phyloP scores from a whole-genome alignment of 1,284 basidiomycete species.

The Trichosporon coremiiforme region DNA sequence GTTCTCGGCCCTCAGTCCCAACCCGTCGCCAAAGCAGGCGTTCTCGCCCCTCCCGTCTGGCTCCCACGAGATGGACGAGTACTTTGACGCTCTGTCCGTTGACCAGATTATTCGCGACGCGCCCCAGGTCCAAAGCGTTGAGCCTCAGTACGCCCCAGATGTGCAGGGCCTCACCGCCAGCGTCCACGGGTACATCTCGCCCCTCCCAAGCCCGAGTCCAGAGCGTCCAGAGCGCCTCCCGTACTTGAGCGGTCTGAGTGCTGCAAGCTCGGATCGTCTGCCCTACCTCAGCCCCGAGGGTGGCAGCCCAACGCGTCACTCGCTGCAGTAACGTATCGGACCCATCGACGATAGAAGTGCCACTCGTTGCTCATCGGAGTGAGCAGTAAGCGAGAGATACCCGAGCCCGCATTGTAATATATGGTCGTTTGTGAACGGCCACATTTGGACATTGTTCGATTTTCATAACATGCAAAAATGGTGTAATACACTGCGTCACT shows the following conservation, averaged over 20 bases:
- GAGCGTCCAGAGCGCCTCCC: conserved; percentile 1
- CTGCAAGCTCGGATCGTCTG: neutral
- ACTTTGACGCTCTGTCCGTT: conserved; percentile 9
- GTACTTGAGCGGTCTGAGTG: neutral
- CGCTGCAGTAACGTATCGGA: neutral
- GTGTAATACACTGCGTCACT: conserved; percentile 4
- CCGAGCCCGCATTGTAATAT: conserved; percentile 6
- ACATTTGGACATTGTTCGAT: conserved; percentile 14
- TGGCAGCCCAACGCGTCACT: neutral
- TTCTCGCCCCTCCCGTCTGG: neutral
- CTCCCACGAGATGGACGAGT: neutral
- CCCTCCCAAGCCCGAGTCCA: neutral
- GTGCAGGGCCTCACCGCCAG: conserved; percentile 14
- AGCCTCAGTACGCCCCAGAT: conserved; percentile 4
- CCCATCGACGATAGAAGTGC: neutral
- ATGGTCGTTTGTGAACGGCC: neutral
- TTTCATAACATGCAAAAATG: conserved; percentile 13
- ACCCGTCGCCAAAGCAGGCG: neutral
- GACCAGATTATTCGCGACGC: conserved; percentile 9
- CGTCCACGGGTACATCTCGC: conserved; percentile 8
- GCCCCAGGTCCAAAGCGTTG: neutral
- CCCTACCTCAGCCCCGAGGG: conserved; percentile 1
- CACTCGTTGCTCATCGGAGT: neutral
- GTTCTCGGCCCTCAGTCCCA: conserved; percentile 8
- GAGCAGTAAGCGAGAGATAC: neutral